Conservation (phyloP, 2,329 filamentous ascomycete genomes). For the Lasiodiplodia gonubiensis region DNA sequence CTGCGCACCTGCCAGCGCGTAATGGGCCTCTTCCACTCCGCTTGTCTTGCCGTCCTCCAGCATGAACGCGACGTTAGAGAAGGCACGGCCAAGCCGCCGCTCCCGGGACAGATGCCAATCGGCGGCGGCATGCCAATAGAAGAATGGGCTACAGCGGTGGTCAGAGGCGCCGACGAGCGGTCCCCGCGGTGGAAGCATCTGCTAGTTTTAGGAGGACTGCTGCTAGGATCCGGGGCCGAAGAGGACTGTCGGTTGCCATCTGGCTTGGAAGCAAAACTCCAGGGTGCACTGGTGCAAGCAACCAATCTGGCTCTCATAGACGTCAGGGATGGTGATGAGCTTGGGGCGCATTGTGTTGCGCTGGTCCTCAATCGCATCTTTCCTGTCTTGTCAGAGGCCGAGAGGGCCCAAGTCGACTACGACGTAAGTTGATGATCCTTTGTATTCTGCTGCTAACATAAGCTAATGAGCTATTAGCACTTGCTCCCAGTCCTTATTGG, state of each 20-base stretch:
- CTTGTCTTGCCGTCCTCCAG: conserved; percentile 62
- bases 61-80: conserved; percentile 48
- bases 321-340: conserved; percentile 57
- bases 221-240: conserved; percentile 73
- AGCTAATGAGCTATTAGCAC: background rate
- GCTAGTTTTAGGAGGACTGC: conserved; percentile 76
- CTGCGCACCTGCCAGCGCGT: conserved; percentile 68
- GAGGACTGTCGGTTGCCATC: conserved; percentile 62
- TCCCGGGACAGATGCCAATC: conserved; percentile 39
- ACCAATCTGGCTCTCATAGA: conserved; percentile 74
- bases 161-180: conserved; percentile 65
- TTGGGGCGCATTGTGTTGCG: conserved; percentile 59
- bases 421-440: conserved; percentile 47
- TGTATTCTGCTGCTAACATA: no score
- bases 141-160: conserved; percentile 64
- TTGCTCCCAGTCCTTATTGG: conserved; percentile 73
- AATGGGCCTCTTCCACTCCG: conserved; percentile 74
- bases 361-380: conserved; percentile 80
- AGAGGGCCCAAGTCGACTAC: conserved; percentile 67
- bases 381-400: conserved; percentile 67
- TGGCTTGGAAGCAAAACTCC: conserved; percentile 69
- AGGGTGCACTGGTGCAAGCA: conserved; percentile 74
- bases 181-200: conserved; percentile 80
- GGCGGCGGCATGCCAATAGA: conserved; percentile 58
- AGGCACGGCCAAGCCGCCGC: conserved; percentile 35